phyloP scores from a whole-genome alignment of 345 rosid genomes.

The Aquilaria sinensis region DNA sequence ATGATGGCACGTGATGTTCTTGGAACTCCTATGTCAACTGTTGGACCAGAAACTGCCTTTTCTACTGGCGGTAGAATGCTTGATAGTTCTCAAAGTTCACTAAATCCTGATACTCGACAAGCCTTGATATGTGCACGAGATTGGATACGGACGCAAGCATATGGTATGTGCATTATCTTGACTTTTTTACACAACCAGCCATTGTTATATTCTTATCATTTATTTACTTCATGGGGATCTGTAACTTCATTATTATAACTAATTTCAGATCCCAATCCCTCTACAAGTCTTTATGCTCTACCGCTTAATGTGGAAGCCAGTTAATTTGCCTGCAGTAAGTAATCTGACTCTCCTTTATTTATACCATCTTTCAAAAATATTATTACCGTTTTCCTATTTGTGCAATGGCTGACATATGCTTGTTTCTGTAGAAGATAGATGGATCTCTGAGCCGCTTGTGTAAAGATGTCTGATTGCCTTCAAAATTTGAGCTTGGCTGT shows the following conservation, averaged over 20 bases:
- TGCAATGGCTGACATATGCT: not conserved
- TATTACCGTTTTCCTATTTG: not conserved
- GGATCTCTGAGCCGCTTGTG: slow-evolving; percentile 14
- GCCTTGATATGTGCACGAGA: slow-evolving; percentile 84
- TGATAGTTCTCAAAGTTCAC: slow-evolving; percentile 45
- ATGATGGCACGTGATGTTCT: slow-evolving; percentile 92
- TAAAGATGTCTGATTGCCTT: slow-evolving; percentile 6
- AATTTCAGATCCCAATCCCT: slow-evolving; percentile 30
- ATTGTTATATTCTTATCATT: not conserved
- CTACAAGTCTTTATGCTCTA: slow-evolving; percentile 35
- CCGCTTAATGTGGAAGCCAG: slow-evolving; percentile 24
- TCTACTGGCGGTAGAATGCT: slow-evolving; percentile 49
- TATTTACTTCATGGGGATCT: not conserved
- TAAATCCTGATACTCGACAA: slow-evolving; percentile 60
- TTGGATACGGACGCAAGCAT: slow-evolving; percentile 61
- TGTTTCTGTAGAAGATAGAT: slow-evolving; percentile 20
- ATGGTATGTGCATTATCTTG: slow-evolving; percentile 34
- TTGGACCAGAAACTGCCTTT: slow-evolving; percentile 49
- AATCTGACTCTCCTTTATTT: not conserved
- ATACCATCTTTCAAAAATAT: not conserved
- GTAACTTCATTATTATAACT: slow-evolving; percentile 5
- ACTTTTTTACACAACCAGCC: not conserved
- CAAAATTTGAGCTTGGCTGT: not conserved
- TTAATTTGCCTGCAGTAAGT: slow-evolving; percentile 23
- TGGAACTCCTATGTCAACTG: slow-evolving; percentile 78